Evolutionary conservation across 2,329 filamentous ascomycete genomes (phyloP).

Genomic region (Leptographium procerum): DNA sequence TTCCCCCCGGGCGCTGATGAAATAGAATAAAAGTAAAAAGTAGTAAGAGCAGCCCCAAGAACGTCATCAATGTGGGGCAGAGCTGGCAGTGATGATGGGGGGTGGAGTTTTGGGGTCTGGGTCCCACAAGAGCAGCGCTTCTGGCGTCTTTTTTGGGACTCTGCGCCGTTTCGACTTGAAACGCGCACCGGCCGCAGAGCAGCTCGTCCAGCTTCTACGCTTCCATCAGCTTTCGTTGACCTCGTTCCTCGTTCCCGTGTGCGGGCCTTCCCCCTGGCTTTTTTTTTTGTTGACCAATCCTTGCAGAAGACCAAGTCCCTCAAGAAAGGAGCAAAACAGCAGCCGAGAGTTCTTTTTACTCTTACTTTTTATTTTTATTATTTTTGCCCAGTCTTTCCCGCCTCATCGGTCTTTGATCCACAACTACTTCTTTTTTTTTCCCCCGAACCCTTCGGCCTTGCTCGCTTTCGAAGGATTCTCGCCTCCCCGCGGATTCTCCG

Average conservation of each 20-base stretch:
- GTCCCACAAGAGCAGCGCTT: not conserved
- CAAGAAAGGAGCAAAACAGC: too few species aligned
- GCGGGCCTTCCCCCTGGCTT: not conserved
- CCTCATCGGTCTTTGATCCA: too few species aligned
- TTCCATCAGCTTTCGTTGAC: not conserved
- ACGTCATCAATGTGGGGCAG: not conserved
- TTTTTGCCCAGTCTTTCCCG: too few species aligned
- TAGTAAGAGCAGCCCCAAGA: not conserved
- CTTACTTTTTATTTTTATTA: too few species aligned
- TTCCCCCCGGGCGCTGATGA: not conserved
- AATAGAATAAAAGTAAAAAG: not conserved
- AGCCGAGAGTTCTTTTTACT: too few species aligned
- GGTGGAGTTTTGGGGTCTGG: not conserved
- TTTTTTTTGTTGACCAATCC: not conserved
- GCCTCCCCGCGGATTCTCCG: too few species aligned
- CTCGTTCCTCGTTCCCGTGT: not conserved
- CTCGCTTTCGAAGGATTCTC: too few species aligned
- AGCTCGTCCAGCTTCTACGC: too few species aligned
- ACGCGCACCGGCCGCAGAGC: not conserved
- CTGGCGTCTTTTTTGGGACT: not conserved
- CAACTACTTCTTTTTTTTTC: too few species aligned
- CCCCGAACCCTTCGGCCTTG: too few species aligned
- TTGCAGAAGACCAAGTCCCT: not conserved
- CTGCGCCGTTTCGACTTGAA: not conserved
- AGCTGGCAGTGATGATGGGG: not conserved